Base-by-base conservation (phyloP, 208 protist species). In the Phytomonas serpens region DNA sequence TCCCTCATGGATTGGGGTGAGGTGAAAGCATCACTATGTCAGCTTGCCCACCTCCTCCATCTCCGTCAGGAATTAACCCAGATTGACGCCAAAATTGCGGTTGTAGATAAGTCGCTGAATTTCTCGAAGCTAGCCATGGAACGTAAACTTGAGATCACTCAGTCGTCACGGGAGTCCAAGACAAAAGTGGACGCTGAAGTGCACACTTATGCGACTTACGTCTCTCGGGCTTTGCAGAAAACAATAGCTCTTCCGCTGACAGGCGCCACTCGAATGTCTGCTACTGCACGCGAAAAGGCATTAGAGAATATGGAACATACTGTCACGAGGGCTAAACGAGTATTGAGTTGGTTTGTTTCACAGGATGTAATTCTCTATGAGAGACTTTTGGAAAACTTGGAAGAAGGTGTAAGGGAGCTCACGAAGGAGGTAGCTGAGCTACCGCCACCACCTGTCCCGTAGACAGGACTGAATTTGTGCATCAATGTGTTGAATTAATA, bases 131-230 rank as follows among this genome's bases (percentile, higher is more conserved):
- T 93, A 72, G 79, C 88, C 65, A 72, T 69, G 33, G 72, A 86
- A 57, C 79, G 84, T 32, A 77, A 82, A n/a, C 64, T 96, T 36
- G 81, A 85, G 63, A 87, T 96, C 75, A 78, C 82, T 61, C 87
- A 94, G 77, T 91, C 84, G 3, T 90, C 88, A 23, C 79, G 87
- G 14, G 91, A 96, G 68, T 86, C 87, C 13, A 93, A 93, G 79
- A 84, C 85, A 78, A 84, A 91, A 73, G 87, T 96, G 40, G 85
- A 94, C 67, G 75, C 76, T 10, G 82, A 93, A 68, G 74, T 94
- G 32, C 75, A 82, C n/a, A 77, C 73, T n/a, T 86, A 78, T 63
- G 80, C 71, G 61, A 86, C 92, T 61, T 71, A 77, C 29, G 73
- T 95, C 27, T 84, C 81, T 64, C 80, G 86, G 68, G 67, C 69